Evolutionary conservation across 2,329 filamentous ascomycete genomes (phyloP).

Genomic region (Achaetomium macrosporum): DNA sequence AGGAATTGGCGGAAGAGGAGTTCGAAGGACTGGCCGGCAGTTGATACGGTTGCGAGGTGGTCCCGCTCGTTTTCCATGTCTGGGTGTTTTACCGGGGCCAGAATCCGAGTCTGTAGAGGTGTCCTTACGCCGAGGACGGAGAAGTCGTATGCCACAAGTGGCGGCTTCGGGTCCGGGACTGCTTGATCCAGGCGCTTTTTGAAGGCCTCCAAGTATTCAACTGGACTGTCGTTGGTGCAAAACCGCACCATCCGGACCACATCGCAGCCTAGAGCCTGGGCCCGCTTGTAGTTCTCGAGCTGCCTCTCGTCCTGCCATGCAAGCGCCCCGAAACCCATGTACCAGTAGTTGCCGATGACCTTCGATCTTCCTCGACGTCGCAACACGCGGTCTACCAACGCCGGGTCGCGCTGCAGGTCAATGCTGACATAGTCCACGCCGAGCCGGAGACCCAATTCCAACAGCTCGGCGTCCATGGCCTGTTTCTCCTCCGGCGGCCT

Average conservation of each 20-base stretch:
- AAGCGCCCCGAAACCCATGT: slow-evolving; percentile 39
- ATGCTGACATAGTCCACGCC: slow-evolving; percentile 61
- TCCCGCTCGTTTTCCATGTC: slow-evolving; percentile 37
- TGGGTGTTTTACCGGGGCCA: slow-evolving; percentile 49
- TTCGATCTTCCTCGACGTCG: slow-evolving; percentile 50
- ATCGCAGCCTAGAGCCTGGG: slow-evolving; percentile 52
- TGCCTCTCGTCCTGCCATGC: slow-evolving; percentile 53
- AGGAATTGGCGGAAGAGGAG: slow-evolving; percentile 56
- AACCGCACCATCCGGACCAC: slow-evolving; percentile 57
- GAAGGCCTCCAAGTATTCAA: slow-evolving; percentile 44
- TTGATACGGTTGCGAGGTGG: slow-evolving; percentile 45
- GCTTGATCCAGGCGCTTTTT: slow-evolving; percentile 39
- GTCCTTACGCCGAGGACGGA: slow-evolving; percentile 39
- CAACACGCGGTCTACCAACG: slow-evolving; percentile 44
- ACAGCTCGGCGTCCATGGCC: slow-evolving; percentile 47
- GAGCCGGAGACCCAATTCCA: slow-evolving; percentile 59
- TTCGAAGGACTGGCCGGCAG: slow-evolving; percentile 50
- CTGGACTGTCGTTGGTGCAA: slow-evolving; percentile 49
- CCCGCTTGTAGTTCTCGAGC: slow-evolving; percentile 48
- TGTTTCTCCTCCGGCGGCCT: slow-evolving; percentile 35
- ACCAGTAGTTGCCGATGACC: slow-evolving; percentile 53
- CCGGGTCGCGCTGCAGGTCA: slow-evolving; percentile 52
- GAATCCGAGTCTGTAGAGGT: slow-evolving; percentile 40
- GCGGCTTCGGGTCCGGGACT: slow-evolving; percentile 42
- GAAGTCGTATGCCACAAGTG: slow-evolving; percentile 44